Evolutionary conservation across 352 stramenopile genomes (phyloP).

Genomic region (Blastocystis sp.): DNA sequence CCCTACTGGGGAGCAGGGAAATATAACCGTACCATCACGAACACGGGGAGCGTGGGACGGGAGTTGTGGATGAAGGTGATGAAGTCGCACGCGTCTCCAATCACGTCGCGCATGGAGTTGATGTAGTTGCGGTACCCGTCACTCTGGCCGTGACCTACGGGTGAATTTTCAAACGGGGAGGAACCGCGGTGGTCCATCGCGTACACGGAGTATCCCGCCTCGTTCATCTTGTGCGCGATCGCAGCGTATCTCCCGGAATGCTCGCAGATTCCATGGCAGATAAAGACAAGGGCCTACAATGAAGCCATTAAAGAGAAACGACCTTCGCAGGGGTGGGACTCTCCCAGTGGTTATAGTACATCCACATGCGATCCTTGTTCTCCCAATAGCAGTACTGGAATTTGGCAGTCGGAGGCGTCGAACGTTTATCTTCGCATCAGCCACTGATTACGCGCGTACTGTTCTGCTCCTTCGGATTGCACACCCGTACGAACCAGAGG

Average conservation of each 20-base stretch:
- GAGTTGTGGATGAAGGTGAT: conserved; percentile 60
- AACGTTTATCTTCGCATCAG: conserved; percentile 20
- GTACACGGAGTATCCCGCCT: conserved; percentile 69
- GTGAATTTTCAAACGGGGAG: not conserved
- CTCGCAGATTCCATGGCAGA: conserved; percentile 71
- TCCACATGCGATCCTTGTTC: conserved; percentile 61
- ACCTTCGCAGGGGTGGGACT: not conserved
- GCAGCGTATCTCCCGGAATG: conserved; percentile 65
- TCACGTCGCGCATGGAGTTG: conserved; percentile 70
- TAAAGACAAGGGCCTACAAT: conserved; percentile 65
- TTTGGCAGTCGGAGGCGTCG: not conserved
- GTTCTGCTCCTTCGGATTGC: conserved; percentile 58
- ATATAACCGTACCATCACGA: conserved; percentile 43
- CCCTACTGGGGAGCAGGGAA: conserved; percentile 60
- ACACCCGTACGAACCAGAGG: conserved; percentile 10
- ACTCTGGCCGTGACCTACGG: conserved; percentile 68
- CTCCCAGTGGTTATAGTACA: conserved; percentile 66
- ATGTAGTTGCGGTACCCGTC: conserved; percentile 71
- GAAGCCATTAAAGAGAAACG: not conserved
- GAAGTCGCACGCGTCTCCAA: conserved; percentile 69
- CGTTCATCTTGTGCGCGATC: conserved; percentile 44
- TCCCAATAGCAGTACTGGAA: conserved; percentile 27
- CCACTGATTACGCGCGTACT: not conserved
- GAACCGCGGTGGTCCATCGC: conserved; percentile 69
- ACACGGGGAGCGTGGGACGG: conserved; percentile 39